A percentile compares a stretch with the other conserved stretches of the same genome.
Conservation (phyloP, 495 filamentous ascomycete species). For the Sphaerosporella brunnea region DNA sequence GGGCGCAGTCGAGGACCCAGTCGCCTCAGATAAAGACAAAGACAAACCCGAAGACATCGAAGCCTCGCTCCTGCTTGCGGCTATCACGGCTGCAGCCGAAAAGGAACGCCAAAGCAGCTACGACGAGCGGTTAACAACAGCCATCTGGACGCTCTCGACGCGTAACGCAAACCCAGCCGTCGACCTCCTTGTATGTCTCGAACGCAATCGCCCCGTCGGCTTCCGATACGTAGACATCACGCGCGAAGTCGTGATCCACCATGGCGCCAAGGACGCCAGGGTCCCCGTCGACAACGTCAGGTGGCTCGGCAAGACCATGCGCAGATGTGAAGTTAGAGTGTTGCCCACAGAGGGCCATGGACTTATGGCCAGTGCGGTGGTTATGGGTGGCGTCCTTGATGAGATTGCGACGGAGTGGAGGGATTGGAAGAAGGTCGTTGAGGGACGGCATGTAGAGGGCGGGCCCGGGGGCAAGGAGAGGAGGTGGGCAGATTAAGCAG, state of each 20-base stretch:
- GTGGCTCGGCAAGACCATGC: slow-evolving; percentile 90
- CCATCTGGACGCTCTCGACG: slow-evolving; percentile 90
- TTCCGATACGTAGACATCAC: slow-evolving; percentile 96
- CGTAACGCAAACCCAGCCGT: slow-evolving; percentile 84
- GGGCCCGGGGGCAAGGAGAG: slow-evolving; percentile 19
- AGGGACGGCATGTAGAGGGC: slow-evolving; percentile 28
- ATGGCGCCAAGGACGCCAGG: slow-evolving; percentile 75
- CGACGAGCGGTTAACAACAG: slow-evolving; percentile 69
- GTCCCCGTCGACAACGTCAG: slow-evolving; percentile 89
- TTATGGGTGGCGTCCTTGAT: slow-evolving; percentile 84
- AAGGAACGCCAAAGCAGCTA: slow-evolving; percentile 62
- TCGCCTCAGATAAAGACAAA: slow-evolving; percentile 9
- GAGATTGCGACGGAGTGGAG: slow-evolving; percentile 93
- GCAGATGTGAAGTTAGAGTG: slow-evolving; percentile 73
- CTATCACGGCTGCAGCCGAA: slow-evolving; percentile 34
- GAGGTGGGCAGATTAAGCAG: slow-evolving; percentile 15
- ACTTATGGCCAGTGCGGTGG: slow-evolving; percentile 79
- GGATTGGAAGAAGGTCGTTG: slow-evolving; percentile 58
- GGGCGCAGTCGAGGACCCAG: background rate
- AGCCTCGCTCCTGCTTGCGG: slow-evolving; percentile 32
- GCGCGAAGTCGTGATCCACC: slow-evolving; percentile 75
- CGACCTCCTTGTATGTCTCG: slow-evolving; percentile 80
- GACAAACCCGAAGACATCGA: slow-evolving; percentile 15
- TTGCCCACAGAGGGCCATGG: slow-evolving; percentile 89
- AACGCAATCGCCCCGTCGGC: slow-evolving; percentile 77